Evolutionary conservation across 108 stramenopile genomes (phyloP).

Genomic region (Nitzschia inconspicua): DNA sequence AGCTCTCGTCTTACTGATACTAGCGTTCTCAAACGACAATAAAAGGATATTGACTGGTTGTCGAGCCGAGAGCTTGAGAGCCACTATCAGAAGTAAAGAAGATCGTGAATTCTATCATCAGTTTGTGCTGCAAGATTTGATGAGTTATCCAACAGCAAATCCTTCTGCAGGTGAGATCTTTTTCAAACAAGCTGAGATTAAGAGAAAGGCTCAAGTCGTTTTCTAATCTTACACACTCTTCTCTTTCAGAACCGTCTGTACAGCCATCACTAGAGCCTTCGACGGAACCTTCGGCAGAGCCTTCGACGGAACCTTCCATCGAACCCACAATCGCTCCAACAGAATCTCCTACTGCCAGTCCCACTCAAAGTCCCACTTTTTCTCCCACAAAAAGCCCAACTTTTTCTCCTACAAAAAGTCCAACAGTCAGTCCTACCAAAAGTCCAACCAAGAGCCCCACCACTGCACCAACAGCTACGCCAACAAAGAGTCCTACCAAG

Average conservation of each 20-base stretch:
- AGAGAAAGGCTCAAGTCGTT: no score
- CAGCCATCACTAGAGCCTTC: slow-evolving; percentile 9
- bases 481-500: slow-evolving; percentile 10
- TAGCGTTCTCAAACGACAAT: no score
- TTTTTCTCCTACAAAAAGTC: slow-evolving; percentile 9
- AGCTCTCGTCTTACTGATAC: no score
- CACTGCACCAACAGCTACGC: slow-evolving; percentile 4
- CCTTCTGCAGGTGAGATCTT: background rate
- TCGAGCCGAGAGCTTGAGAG: no score
- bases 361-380: background rate
- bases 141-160: background rate
- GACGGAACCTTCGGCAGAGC: background rate
- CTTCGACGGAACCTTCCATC: background rate
- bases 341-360: background rate
- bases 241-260: no score
- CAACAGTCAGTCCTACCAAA: slow-evolving; percentile 2
- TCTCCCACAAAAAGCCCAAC: slow-evolving; percentile 10
- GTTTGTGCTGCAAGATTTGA: no score
- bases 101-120: no score
- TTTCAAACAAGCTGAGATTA: no score
- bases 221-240: no score
- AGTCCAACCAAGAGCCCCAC: background rate
- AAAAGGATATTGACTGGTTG: no score
- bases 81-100: no score
- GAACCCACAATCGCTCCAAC: background rate